Evolutionary conservation across 192 early-diverging fungal genomes (phyloP).

Genomic region (Coemansia sp.): DNA sequence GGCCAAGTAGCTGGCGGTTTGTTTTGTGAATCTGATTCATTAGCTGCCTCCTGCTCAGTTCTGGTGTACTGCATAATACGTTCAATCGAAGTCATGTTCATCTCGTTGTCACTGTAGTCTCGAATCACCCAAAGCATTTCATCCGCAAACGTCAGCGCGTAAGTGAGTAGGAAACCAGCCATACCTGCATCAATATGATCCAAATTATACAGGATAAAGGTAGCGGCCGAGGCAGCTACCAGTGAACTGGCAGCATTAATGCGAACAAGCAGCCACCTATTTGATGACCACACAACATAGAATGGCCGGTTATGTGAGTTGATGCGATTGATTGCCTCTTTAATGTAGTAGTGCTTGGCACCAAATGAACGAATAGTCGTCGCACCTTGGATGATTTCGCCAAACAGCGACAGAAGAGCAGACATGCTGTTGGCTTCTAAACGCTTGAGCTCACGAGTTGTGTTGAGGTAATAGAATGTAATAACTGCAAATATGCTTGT

Average conservation of each 20-base stretch:
- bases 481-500: conserved; percentile 61
- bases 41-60: conserved; percentile 77
- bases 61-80: conserved; percentile 77
- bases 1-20: conserved; percentile 66
- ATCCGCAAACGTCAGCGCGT: conserved; percentile 78
- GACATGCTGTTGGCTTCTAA: conserved; percentile 73
- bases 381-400: conserved; percentile 72
- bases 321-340: conserved; percentile 58
- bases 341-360: conserved; percentile 64
- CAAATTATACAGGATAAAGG: conserved; percentile 59
- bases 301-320: conserved; percentile 81
- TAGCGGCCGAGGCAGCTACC: conserved; percentile 66
- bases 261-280: conserved; percentile 82
- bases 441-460: conserved; percentile 86
- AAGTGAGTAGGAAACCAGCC: conserved; percentile 79
- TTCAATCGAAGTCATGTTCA: conserved; percentile 83
- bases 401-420: conserved; percentile 77
- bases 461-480: conserved; percentile 67
- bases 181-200: conserved; percentile 73
- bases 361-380: conserved; percentile 82
- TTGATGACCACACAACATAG: conserved; percentile 79
- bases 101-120: conserved; percentile 72
- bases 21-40: conserved; percentile 53
- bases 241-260: conserved; percentile 71
- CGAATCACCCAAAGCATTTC: conserved; percentile 78